A percentile compares a stretch with the other conserved stretches of the same genome.
These are phyloP conservation scores for Pelargonium myrrhifolium DNA, from an alignment of 441 rosid genomes.

Conservation along the genomic window DNA sequence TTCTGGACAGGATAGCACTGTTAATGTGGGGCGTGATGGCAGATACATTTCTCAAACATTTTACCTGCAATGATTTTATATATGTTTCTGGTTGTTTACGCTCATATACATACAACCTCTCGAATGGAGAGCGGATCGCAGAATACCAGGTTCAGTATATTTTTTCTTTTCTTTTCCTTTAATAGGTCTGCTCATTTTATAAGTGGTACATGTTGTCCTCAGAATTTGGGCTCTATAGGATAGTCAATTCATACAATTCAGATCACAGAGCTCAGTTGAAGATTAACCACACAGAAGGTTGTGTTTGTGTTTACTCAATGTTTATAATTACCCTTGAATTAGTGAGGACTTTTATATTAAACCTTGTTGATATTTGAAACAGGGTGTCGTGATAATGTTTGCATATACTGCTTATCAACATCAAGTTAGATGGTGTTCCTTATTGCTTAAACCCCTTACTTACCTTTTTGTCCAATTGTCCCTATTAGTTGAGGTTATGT, in stretches of 20 bases:
- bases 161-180: not conserved
- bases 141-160: conserved; percentile 35
- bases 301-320: not conserved
- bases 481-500: too few relatives aligned
- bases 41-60: conserved; percentile 35
- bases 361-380: too few relatives aligned
- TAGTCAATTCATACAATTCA: not conserved
- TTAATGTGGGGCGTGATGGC: conserved; percentile 44
- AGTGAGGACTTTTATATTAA: not conserved
- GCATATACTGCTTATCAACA: too few relatives aligned
- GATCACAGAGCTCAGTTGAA: not conserved
- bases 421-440: too few relatives aligned
- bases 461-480: too few relatives aligned
- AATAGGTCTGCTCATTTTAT: not conserved
- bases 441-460: too few relatives aligned
- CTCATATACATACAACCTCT: conserved; percentile 20
- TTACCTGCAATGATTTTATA: conserved; percentile 48
- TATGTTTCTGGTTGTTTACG: conserved; percentile 50
- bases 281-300: not conserved
- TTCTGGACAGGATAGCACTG: conserved; percentile 40
- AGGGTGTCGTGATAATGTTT: too few relatives aligned
- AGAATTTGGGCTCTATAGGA: not conserved
- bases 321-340: not conserved
- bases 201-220: not conserved
- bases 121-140: conserved; percentile 22